Conservation (phyloP, 371 early-diverging fungal genomes). For the Massospora cicadina region DNA sequence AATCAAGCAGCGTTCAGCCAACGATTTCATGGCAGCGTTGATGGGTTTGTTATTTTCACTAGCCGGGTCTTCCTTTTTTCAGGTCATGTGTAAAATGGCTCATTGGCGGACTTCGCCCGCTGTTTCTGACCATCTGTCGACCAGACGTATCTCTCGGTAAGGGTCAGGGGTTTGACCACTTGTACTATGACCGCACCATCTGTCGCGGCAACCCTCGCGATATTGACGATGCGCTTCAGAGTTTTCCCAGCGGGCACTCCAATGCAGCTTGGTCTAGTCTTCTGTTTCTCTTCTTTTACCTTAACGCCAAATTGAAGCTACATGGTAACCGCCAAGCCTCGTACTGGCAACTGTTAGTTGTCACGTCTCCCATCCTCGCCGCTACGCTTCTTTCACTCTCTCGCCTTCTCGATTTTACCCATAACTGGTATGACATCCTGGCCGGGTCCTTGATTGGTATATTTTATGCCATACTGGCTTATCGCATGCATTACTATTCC, state of each 20-base stretch:
- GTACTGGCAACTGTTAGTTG: background rate
- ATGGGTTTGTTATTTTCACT: constrained; percentile 7
- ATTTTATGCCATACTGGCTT: background rate
- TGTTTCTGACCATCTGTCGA: constrained; percentile 2
- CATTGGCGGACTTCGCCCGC: constrained; percentile 4
- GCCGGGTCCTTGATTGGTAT: constrained; percentile 4
- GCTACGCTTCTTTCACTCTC: background rate
- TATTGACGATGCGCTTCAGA: constrained; percentile 4
- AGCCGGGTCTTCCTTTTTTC: constrained; percentile 6
- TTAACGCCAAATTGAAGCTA: constrained; percentile 8
- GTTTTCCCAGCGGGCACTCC: constrained; percentile 2
- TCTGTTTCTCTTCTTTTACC: constrained; percentile 1
- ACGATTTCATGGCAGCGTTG: constrained; percentile 4
- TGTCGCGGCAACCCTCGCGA: background rate
- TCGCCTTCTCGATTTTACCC: constrained; percentile 1
- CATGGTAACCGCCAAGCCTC: background rate
- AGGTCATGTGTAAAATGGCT: constrained; percentile 8
- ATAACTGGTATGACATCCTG: constrained; percentile 10
- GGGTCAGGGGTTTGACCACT: constrained; percentile 1
- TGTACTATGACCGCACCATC: constrained; percentile 1
- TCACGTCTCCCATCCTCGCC: background rate
- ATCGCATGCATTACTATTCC: constrained; percentile 4
- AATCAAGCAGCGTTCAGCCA: background rate
- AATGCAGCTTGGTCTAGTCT: constrained; percentile 6
- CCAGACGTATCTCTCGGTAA: background rate